These are phyloP conservation scores for Penicillium herquei DNA, from an alignment of 495 filamentous ascomycete genomes.

Conservation along the genomic window DNA sequence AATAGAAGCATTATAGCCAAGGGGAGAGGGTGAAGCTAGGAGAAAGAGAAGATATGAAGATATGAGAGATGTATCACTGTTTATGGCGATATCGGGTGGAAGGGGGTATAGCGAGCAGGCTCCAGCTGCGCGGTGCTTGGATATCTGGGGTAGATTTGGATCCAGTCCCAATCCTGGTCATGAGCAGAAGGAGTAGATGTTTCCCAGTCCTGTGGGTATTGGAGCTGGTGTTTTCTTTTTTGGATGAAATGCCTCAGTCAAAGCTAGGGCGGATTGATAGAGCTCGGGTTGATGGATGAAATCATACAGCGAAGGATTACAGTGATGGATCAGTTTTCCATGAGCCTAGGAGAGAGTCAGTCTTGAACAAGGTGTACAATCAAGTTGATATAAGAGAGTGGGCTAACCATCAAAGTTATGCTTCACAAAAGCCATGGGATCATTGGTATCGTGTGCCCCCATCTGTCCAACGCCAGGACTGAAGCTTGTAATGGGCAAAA, in stretches of 20 bases:
- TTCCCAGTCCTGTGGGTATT: background rate
- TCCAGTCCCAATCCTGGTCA: too few species aligned
- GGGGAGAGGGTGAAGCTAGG: background rate
- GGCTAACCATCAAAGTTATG: conserved; percentile 89
- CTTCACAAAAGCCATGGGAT: conserved; percentile 97
- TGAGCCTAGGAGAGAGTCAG: conserved; percentile 20
- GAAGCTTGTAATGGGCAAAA: conserved; percentile 95
- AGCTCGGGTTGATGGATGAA: too few species aligned
- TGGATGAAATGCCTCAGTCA: background rate
- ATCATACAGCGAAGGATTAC: conserved; percentile 6
- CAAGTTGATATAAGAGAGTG: background rate
- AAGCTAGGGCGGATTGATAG: too few species aligned
- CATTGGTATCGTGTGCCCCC: conserved; percentile 84
- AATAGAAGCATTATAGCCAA: background rate
- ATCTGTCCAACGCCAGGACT: conserved; percentile 93
- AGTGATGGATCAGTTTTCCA: conserved; percentile 42
- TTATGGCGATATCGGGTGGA: too few species aligned
- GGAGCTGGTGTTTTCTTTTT: background rate
- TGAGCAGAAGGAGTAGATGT: too few species aligned
- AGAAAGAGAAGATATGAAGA: too few species aligned
- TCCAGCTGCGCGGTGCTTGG: too few species aligned
- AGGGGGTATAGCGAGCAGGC: too few species aligned
- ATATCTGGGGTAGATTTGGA: too few species aligned
- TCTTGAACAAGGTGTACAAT: background rate
- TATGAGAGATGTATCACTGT: too few species aligned